A percentile compares a stretch with the other conserved stretches of the same genome.
Conservation (phyloP, 106 monocot species). For the Dioscorea zingiberensis region DNA sequence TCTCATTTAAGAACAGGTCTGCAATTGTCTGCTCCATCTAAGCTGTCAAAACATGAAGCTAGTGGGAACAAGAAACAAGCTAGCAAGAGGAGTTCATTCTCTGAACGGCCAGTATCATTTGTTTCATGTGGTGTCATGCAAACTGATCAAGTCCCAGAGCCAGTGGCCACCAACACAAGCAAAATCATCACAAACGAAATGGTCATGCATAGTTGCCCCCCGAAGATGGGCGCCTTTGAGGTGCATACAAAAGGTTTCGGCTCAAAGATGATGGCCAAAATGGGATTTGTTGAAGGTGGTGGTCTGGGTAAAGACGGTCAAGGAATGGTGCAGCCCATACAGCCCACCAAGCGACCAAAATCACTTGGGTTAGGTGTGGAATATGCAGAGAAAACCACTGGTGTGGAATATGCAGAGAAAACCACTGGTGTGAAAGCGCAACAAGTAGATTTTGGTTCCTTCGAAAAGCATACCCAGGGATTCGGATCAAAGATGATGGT, state of each 20-base stretch:
- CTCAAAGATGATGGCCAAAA: conserved; percentile 92
- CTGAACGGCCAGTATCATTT: conserved; percentile 68
- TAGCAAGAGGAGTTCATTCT: conserved; percentile 18
- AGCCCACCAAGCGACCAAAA: conserved; percentile 71
- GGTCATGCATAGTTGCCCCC: conserved; percentile 10
- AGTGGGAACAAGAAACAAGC: conserved; percentile 25
- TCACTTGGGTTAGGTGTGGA: conserved; percentile 79
- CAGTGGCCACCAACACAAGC: conserved; percentile 13
- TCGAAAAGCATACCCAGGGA: conserved; percentile 84
- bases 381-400: conserved; percentile 20
- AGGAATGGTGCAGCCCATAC: conserved; percentile 67
- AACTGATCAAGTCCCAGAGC: conserved; percentile 30
- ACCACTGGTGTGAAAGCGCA: neutral
- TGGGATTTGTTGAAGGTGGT: conserved; percentile 81
- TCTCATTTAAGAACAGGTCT: neutral
- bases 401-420: neutral
- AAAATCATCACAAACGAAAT: conserved; percentile 7
- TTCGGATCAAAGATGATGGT: conserved; percentile 96
- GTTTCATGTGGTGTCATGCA: conserved; percentile 65
- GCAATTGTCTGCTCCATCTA: conserved; percentile 35
- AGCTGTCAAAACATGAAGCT: conserved; percentile 17
- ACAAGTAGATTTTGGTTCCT: conserved; percentile 31
- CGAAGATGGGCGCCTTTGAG: conserved; percentile 74
- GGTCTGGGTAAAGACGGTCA: conserved; percentile 84
- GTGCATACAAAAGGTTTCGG: conserved; percentile 95